phyloP scores from a whole-genome alignment of 257 asterid species.

The Cruciata laevipes region DNA sequence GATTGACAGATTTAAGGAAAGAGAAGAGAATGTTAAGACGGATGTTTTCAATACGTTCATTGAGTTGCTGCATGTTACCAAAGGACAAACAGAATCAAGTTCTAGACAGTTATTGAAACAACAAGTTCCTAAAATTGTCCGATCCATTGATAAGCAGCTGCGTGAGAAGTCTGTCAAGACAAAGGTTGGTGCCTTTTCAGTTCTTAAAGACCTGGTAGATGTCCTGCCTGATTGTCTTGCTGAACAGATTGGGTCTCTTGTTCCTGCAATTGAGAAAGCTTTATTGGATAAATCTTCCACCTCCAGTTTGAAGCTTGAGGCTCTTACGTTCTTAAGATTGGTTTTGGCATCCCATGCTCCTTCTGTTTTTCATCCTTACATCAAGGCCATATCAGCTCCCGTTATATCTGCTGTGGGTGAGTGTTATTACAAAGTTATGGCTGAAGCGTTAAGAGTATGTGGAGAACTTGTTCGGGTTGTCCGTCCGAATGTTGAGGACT shows the following conservation, averaged over 20 bases:
- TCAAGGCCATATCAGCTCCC: slow-evolving; percentile 85
- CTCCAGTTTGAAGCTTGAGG: slow-evolving; percentile 91
- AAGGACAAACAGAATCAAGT: slow-evolving; percentile 80
- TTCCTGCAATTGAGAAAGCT: slow-evolving; percentile 95
- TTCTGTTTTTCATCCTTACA: slow-evolving; percentile 87
- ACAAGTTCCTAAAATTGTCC: slow-evolving; percentile 91
- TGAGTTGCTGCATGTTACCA: slow-evolving; percentile 90
- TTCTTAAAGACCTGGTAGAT: slow-evolving; percentile 80
- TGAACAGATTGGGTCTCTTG: slow-evolving; percentile 91
- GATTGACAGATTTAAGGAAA: slow-evolving; percentile 94
- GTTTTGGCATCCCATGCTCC: slow-evolving; percentile 86
- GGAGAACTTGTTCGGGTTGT: slow-evolving; percentile 96
- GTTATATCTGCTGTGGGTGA: slow-evolving; percentile 91
- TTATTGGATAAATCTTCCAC: slow-evolving; percentile 96
- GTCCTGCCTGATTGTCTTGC: slow-evolving; percentile 99
- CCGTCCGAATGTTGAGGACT: slow-evolving; percentile 76
- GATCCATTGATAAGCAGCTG: slow-evolving; percentile 86
- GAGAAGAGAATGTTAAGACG: slow-evolving; percentile 99
- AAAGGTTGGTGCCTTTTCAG: slow-evolving; percentile 96
- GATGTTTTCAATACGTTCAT: slow-evolving; percentile 90
- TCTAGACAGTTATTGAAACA: slow-evolving; percentile 89
- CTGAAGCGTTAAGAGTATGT: slow-evolving; percentile 93
- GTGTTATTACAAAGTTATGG: slow-evolving; percentile 94
- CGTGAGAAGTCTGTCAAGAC: slow-evolving; percentile 95
- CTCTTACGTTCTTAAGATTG: slow-evolving; percentile 90